These are phyloP conservation scores for Garcia nutans DNA, from an alignment of 345 rosid genomes.

Conservation along the genomic window DNA sequence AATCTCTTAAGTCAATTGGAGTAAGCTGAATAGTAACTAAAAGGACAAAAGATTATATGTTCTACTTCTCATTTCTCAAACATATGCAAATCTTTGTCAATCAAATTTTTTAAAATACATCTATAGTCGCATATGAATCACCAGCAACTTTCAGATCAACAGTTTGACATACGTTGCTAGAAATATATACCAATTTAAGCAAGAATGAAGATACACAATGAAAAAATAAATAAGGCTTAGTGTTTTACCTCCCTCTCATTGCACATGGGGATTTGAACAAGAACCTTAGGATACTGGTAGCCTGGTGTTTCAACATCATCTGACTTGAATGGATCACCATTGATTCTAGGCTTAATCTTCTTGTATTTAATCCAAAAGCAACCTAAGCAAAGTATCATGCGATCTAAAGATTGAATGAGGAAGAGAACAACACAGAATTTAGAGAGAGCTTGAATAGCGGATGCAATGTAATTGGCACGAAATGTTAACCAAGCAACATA, in stretches of 20 bases:
- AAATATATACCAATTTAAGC: background rate
- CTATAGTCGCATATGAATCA: no score
- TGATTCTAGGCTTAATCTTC: constrained; percentile 61
- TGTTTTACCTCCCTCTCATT: constrained; percentile 72
- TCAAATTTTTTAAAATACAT: no score
- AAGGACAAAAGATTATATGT: background rate
- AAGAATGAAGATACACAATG: background rate
- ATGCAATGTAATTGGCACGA: constrained; percentile 71
- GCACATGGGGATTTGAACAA: constrained; percentile 88
- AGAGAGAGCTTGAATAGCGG: constrained; percentile 56
- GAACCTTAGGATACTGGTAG: constrained; percentile 69
- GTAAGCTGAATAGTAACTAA: background rate
- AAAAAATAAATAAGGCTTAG: background rate
- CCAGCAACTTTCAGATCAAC: constrained; percentile 2
- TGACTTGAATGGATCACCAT: constrained; percentile 52
- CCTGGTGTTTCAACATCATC: constrained; percentile 54
- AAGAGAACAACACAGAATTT: constrained; percentile 65
- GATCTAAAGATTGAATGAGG: constrained; percentile 74
- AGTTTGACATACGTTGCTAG: background rate
- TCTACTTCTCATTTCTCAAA: constrained; percentile 2
- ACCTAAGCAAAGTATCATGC: constrained; percentile 67
- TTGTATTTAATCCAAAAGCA: constrained; percentile 80
- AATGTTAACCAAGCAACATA: constrained; percentile 62
- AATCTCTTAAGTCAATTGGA: no score
- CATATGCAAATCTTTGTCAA: background rate